phyloP scores from a whole-genome alignment of 768 basidiomycete genomes.

The Lentinula aciculospora region DNA sequence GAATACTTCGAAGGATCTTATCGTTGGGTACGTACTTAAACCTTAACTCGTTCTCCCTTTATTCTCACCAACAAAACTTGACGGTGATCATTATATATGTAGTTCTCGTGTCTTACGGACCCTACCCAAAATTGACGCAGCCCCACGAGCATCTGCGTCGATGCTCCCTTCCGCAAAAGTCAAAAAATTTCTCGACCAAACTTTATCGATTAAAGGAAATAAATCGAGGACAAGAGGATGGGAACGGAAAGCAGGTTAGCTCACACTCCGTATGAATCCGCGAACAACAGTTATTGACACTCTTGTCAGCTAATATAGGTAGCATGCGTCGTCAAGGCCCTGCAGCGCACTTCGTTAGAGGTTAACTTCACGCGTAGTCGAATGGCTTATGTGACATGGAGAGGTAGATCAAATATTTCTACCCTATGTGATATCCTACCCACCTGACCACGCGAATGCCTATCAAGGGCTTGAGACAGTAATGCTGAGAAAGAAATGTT shows the following conservation, averaged over 20 bases:
- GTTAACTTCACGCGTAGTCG: no score
- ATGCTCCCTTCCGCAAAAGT: conserved; percentile 5
- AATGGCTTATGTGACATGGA: no score
- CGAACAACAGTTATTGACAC: background rate
- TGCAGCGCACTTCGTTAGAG: conserved; percentile 1
- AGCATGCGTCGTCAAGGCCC: conserved; percentile 3
- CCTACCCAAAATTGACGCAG: background rate
- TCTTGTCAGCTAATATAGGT: background rate
- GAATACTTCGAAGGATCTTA: background rate
- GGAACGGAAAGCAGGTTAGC: conserved; percentile 1
- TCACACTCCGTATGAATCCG: no score
- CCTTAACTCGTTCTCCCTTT: background rate
- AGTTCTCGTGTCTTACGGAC: background rate
- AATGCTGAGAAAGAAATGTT: no score
- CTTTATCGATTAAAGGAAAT: background rate
- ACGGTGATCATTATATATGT: no score
- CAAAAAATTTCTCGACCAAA: background rate
- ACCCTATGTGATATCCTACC: no score
- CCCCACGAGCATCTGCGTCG: background rate
- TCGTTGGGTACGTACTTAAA: background rate
- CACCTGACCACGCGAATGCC: no score
- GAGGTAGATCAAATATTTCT: no score
- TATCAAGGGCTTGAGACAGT: no score
- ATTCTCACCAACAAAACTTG: no score
- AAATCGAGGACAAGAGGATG: background rate